A percentile compares a stretch with the other conserved stretches of the same genome.
Evolutionary conservation across 2,329 filamentous ascomycete genomes (phyloP).

Genomic region (Neopestalotiopsis sp.): DNA sequence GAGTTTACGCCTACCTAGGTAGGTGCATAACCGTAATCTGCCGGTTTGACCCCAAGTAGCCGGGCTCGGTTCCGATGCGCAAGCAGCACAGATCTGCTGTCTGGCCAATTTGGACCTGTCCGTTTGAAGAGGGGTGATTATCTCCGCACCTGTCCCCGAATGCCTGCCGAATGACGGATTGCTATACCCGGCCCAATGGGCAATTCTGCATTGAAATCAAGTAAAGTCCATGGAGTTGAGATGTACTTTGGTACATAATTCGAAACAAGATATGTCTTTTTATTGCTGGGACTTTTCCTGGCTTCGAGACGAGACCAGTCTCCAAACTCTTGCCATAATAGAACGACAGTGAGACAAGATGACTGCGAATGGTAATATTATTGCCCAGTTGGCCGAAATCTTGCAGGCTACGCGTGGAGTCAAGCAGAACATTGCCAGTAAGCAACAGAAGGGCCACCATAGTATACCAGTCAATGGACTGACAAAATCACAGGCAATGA

Average conservation of each 20-base stretch:
- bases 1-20: background rate
- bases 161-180: background rate
- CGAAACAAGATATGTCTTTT: too few relatives aligned
- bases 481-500: conserved; percentile 5
- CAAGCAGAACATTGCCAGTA: conserved; percentile 8
- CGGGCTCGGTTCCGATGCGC: background rate
- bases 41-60: background rate
- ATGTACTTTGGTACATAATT: too few relatives aligned
- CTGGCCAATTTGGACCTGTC: background rate
- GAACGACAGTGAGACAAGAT: background rate
- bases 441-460: background rate
- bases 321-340: background rate
- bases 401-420: conserved; percentile 18
- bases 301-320: background rate
- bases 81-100: background rate
- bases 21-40: background rate
- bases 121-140: background rate
- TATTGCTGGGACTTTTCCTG: background rate
- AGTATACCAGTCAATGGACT: background rate
- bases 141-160: background rate
- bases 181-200: background rate
- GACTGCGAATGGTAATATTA: background rate
- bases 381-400: conserved; percentile 11
- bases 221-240: background rate
- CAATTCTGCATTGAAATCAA: background rate